A percentile compares a stretch with the other conserved stretches of the same genome.
Evolutionary conservation across 2,329 filamentous ascomycete species (phyloP).

Genomic region (Sphaerulina vaccinii): DNA sequence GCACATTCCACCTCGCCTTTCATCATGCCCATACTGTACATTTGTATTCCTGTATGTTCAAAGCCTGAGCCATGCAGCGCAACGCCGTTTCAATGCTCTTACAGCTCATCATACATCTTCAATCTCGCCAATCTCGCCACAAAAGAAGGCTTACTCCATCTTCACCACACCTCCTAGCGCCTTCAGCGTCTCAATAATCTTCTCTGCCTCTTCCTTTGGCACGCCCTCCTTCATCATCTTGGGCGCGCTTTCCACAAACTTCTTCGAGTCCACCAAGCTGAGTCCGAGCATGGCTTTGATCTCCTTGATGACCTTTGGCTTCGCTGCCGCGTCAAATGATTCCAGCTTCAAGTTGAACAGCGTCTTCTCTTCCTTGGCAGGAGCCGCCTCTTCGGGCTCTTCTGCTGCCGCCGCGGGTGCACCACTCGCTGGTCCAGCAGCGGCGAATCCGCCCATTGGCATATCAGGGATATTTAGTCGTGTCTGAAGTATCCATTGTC

Average conservation of each 20-base stretch:
- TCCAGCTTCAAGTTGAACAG: conserved; percentile 95
- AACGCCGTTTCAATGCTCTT: conserved; percentile 13
- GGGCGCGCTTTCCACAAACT: conserved; percentile 97
- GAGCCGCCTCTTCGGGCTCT: conserved; percentile 83
- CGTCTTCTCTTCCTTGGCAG: conserved; percentile 88
- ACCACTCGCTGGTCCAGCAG: conserved; percentile 59
- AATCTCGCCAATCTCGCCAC: neutral
- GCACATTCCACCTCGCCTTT: neutral
- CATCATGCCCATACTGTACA: conserved; percentile 17
- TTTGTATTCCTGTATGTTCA: conserved; percentile 12
- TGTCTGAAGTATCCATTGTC: conserved; percentile 55
- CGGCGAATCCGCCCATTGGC: conserved; percentile 86
- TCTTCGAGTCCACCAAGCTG: conserved; percentile 98
- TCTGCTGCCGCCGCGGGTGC: conserved; percentile 59
- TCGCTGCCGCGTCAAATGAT: conserved; percentile 80
- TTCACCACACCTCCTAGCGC: conserved; percentile 81
- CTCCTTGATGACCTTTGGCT: conserved; percentile 99
- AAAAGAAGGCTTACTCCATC: conserved; percentile 69
- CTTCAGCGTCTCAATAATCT: conserved; percentile 95
- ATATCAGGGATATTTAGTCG: conserved; percentile 97
- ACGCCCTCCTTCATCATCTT: conserved; percentile 99
- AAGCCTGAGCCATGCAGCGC: conserved; percentile 2
- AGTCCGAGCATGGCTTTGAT: conserved; percentile 93
- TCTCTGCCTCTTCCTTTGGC: conserved; percentile 98
- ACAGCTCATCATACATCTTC: conserved; percentile 6